A percentile compares a stretch with the other conserved stretches of the same genome.
Conservation (phyloP, 345 rosid genomes). For the Rhodamnia rubescens region DNA sequence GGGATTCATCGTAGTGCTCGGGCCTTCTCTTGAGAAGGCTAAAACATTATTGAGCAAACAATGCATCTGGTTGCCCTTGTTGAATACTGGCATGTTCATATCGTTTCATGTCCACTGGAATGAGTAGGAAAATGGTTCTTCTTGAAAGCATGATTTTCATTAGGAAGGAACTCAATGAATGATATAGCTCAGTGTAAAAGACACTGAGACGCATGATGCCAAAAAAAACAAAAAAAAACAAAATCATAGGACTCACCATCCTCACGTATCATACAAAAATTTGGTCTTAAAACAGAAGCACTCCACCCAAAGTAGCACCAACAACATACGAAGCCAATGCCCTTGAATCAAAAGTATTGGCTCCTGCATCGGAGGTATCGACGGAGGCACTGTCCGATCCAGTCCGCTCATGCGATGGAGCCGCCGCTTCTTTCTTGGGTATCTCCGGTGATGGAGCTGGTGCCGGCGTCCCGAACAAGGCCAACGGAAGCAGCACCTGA, state of each 20-base stretch:
- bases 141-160: background rate
- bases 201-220: background rate
- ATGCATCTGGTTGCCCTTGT: background rate
- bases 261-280: background rate
- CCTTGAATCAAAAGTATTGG: background rate
- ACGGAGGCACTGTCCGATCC: background rate
- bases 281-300: background rate
- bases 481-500: conserved; percentile 60
- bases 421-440: conserved; percentile 23
- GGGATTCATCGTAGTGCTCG: background rate
- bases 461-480: conserved; percentile 47
- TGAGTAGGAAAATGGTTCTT: background rate
- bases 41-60: background rate
- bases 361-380: background rate
- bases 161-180: background rate
- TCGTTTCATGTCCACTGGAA: background rate
- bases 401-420: conserved; percentile 1
- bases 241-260: background rate
- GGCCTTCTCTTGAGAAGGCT: too few relatives aligned
- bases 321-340: background rate
- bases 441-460: conserved; percentile 58
- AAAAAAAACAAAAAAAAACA: background rate
- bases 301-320: background rate
- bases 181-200: background rate
- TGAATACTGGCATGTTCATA: background rate